A percentile compares a stretch with the other conserved stretches of the same genome.
Conservation (phyloP, 2,329 filamentous ascomycete genomes). For the Septoria petroselini region DNA sequence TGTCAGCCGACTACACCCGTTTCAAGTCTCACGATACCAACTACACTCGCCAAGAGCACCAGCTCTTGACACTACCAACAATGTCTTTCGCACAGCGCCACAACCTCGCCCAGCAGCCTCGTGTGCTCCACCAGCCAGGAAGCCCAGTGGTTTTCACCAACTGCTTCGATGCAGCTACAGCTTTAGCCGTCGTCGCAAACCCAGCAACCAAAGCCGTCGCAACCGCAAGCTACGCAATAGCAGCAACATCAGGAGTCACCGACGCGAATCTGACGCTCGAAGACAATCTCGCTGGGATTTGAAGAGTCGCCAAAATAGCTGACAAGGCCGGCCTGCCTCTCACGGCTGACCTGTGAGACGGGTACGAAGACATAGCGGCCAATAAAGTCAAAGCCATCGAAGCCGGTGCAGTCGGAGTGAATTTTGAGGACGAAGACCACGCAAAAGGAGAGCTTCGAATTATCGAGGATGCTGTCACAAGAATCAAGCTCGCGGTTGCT, state of each 20-base stretch:
- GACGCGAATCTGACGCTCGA: constrained; percentile 48
- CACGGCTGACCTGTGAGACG: constrained; percentile 60
- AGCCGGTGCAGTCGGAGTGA: constrained; percentile 56
- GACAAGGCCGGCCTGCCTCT: constrained; percentile 47
- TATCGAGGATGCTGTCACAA: constrained; percentile 48
- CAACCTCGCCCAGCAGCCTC: constrained; percentile 14
- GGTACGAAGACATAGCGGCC: constrained; percentile 52
- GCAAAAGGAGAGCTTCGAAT: constrained; percentile 39
- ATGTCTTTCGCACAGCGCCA: constrained; percentile 19
- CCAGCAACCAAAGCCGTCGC: constrained; percentile 44
- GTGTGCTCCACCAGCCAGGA: constrained; percentile 51
- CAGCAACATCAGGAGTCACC: constrained; percentile 34
- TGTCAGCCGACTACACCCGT: too few species aligned
- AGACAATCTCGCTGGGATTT: constrained; percentile 51
- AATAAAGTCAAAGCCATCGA: constrained; percentile 49
- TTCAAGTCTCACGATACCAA: too few species aligned
- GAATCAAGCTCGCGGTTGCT: constrained; percentile 46
- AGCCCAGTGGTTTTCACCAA: constrained; percentile 55
- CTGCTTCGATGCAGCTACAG: constrained; percentile 54
- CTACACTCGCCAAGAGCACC: too few species aligned
- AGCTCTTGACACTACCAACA: neutral
- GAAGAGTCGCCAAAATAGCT: constrained; percentile 46
- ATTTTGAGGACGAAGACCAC: constrained; percentile 56
- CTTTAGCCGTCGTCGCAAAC: constrained; percentile 47
- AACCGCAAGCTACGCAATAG: constrained; percentile 40